A percentile compares a stretch with the other conserved stretches of the same genome.
phyloP scores from a whole-genome alignment of 129 eudicot species.

The Flaveria trinervia region DNA sequence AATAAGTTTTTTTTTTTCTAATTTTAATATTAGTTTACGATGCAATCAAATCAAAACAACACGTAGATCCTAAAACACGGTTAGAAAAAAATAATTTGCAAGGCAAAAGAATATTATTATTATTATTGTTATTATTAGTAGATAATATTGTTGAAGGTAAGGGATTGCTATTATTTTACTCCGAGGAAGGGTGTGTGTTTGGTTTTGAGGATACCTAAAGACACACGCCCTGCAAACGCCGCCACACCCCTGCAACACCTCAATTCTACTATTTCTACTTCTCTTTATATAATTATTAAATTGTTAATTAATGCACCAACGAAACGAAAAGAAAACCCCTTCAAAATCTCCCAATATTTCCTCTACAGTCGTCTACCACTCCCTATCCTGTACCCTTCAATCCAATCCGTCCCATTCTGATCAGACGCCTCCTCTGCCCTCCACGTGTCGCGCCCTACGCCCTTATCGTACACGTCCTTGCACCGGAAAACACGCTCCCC shows the following conservation, averaged over 20 bases:
- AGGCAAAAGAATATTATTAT: too few species aligned
- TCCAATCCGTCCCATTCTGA: slow-evolving; percentile 57
- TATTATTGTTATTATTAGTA: background rate
- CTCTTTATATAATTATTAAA: too few species aligned
- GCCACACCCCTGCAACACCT: slow-evolving; percentile 63
- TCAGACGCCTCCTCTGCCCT: slow-evolving; percentile 24
- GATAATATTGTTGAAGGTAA: background rate
- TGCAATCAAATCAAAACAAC: too few species aligned
- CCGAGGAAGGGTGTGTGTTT: background rate
- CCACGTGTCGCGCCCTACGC: slow-evolving; percentile 59
- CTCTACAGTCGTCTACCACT: slow-evolving; percentile 47
- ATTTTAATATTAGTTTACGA: too few species aligned
- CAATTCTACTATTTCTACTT: slow-evolving; percentile 19
- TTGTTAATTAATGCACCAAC: slow-evolving; percentile 27
- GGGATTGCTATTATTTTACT: too few species aligned
- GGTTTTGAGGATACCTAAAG: slow-evolving; percentile 52
- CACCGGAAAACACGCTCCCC: slow-evolving; percentile 70
- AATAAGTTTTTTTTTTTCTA: too few species aligned
- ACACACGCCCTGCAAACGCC: slow-evolving; percentile 83
- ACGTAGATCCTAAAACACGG: too few species aligned
- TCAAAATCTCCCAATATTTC: slow-evolving; percentile 31
- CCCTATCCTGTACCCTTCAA: slow-evolving; percentile 22
- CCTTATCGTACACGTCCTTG: slow-evolving; percentile 62
- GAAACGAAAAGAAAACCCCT: background rate
- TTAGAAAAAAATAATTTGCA: too few species aligned